Percentiles rank a stretch among this genome's conserved stretches.
Conservation (phyloP, 1,284 basidiomycete genomes). For the Trametes sp. region DNA sequence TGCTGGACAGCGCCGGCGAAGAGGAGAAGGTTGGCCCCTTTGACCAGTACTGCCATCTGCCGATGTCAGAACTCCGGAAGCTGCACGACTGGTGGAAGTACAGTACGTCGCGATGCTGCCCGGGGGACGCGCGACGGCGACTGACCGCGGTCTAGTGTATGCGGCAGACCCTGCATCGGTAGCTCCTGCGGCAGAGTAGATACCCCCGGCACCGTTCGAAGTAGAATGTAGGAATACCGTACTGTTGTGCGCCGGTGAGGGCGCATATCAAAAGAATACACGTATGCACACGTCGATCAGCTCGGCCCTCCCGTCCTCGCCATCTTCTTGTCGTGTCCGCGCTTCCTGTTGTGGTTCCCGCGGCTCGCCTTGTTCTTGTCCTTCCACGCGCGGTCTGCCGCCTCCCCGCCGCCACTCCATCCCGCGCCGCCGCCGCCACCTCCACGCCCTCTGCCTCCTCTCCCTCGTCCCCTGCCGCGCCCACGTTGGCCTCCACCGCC, state of each 20-base stretch:
- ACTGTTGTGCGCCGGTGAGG: no score
- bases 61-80: background rate
- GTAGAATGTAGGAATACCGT: no score
- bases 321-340: conserved; percentile 83
- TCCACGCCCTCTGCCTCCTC: conserved; percentile 44
- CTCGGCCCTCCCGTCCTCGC: conserved; percentile 54
- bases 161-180: background rate
- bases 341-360: conserved; percentile 69
- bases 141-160: background rate
- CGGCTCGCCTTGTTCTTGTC: conserved; percentile 73
- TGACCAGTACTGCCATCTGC: background rate
- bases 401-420: conserved; percentile 39
- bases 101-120: background rate
- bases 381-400: conserved; percentile 66
- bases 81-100: background rate
- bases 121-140: background rate
- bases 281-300: conserved; percentile 1
- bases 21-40: background rate
- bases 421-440: conserved; percentile 45
- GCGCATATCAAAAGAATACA: no score
- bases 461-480: conserved; percentile 41
- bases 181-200: background rate
- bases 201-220: no score
- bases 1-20: background rate
- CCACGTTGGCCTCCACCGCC: conserved; percentile 40